These are phyloP conservation scores for Acanthamoeba comandoni DNA, from an alignment of 208 protist genomes.

Conservation along the genomic window DNA sequence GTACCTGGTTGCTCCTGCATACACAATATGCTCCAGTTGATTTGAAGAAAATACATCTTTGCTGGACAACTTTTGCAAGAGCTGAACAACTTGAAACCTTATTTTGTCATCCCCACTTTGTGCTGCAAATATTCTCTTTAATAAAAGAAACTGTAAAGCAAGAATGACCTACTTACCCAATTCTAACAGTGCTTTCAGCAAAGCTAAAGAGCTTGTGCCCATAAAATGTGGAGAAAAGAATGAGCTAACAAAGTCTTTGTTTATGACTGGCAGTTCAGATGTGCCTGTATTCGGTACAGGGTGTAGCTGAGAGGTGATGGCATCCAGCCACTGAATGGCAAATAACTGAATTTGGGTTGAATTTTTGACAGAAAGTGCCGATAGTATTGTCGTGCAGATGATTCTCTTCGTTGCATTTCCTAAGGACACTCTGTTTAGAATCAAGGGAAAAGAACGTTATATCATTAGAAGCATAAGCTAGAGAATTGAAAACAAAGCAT, in stretches of 20 bases:
- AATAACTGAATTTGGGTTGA: not conserved
- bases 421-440: not conserved
- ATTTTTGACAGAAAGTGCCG: not conserved
- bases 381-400: not conserved
- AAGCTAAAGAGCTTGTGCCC: not conserved
- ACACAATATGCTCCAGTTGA: constrained; percentile 5
- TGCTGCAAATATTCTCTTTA: not conserved
- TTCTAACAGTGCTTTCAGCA: not conserved
- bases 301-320: not conserved
- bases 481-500: not conserved
- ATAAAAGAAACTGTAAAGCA: not conserved
- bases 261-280: too few species aligned
- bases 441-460: not conserved
- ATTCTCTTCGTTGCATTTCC: too few species aligned
- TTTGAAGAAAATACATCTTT: not conserved
- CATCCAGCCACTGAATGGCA: constrained; percentile 18
- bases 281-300: not conserved
- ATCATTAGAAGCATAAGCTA: not conserved
- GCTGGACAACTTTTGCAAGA: not conserved
- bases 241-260: too few species aligned
- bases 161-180: not conserved
- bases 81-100: not conserved
- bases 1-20: constrained; percentile 5
- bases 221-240: too few species aligned
- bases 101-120: not conserved